phyloP scores from a whole-genome alignment of 352 stramenopile species.

The Pythium graminicola region DNA sequence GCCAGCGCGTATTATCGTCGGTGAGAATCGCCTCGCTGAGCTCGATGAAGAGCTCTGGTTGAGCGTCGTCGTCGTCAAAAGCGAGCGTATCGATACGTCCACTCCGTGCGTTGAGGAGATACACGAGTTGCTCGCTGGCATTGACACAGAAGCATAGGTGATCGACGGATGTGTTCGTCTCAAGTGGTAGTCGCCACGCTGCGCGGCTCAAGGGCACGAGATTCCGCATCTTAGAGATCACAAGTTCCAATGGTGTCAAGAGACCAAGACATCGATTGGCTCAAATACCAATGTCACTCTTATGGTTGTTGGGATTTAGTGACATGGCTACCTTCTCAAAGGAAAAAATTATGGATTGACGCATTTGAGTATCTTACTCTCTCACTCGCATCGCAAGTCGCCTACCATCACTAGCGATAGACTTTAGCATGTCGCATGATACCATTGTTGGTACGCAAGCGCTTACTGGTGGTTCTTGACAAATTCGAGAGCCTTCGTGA shows the following conservation, averaged over 20 bases:
- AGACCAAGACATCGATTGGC: slow-evolving; percentile 3
- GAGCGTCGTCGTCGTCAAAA: slow-evolving; percentile 22
- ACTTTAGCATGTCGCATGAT: too few species aligned
- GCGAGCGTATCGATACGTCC: slow-evolving; percentile 17
- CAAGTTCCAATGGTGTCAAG: background rate
- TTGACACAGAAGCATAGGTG: slow-evolving; percentile 29
- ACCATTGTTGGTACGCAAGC: background rate
- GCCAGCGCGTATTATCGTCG: slow-evolving; percentile 27
- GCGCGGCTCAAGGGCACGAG: slow-evolving; percentile 46
- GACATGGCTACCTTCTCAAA: slow-evolving; percentile 5
- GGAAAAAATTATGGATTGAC: background rate
- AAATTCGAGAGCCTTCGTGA: slow-evolving; percentile 72
- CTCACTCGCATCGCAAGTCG: background rate
- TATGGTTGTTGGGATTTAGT: background rate
- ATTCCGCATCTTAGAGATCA: slow-evolving; percentile 37
- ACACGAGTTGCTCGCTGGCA: slow-evolving; percentile 23
- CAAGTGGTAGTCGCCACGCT: slow-evolving; percentile 29
- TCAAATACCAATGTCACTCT: slow-evolving; percentile 2
- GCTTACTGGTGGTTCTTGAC: slow-evolving; percentile 27
- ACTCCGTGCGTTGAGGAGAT: slow-evolving; percentile 18
- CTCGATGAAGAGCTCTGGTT: slow-evolving; percentile 30
- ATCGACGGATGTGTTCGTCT: background rate
- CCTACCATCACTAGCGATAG: too few species aligned
- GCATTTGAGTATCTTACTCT: slow-evolving; percentile 4
- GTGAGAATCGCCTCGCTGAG: slow-evolving; percentile 22